These are phyloP conservation scores for Rubia peregrina DNA, from an alignment of 305 asterid genomes.

Conservation along the genomic window DNA sequence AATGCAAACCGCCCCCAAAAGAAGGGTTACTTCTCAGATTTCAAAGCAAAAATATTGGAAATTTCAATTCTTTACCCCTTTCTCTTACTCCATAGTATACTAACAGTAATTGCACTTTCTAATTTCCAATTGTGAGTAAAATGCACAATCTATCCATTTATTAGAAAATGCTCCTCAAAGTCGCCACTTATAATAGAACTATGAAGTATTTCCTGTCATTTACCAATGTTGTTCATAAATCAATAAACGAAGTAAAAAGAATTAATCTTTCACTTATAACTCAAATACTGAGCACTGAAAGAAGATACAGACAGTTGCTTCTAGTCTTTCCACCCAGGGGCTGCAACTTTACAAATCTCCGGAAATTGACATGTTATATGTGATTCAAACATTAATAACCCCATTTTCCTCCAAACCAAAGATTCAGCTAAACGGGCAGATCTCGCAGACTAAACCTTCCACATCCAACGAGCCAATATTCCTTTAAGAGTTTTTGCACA, in stretches of 20 bases:
- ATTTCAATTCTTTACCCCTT: background rate
- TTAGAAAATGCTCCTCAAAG: background rate
- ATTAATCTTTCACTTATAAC: no score
- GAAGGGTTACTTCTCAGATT: background rate
- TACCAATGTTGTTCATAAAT: background rate
- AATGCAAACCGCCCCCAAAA: background rate
- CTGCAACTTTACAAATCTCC: no score
- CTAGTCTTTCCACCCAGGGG: background rate
- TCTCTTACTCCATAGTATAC: background rate
- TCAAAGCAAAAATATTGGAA: background rate
- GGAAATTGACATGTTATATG: background rate
- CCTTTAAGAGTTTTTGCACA: background rate
- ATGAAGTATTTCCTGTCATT: background rate
- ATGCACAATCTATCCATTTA: no score
- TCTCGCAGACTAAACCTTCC: background rate
- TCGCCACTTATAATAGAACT: background rate
- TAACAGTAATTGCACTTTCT: background rate
- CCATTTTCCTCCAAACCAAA: background rate
- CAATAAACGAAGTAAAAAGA: conserved; percentile 3
- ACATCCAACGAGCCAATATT: background rate
- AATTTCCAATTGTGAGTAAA: background rate
- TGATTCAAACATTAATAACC: background rate
- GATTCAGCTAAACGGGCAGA: background rate
- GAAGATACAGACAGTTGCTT: background rate
- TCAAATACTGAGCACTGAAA: background rate